phyloP scores from a whole-genome alignment of 306 rosid genomes.

The Quillaja saponaria region DNA sequence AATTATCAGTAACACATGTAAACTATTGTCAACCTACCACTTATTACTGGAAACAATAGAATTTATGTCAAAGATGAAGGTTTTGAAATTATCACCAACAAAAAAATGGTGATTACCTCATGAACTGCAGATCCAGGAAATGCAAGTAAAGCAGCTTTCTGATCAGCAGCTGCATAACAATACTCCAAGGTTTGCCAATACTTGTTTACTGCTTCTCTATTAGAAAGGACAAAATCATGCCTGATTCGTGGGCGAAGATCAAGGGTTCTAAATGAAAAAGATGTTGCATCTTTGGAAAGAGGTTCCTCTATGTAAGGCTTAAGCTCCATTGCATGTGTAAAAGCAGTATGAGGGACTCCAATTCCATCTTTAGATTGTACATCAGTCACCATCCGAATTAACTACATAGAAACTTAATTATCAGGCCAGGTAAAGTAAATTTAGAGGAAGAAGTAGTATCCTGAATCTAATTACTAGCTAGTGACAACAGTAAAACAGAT shows the following conservation, averaged over 20 bases:
- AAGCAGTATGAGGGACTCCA: constrained; percentile 35
- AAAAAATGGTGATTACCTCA: constrained; percentile 55
- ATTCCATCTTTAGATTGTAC: constrained; percentile 49
- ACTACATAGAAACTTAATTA: constrained; percentile 50
- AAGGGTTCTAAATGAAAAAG: constrained; percentile 53
- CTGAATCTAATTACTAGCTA: not conserved
- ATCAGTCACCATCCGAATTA: constrained; percentile 63
- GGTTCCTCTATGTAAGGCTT: constrained; percentile 94
- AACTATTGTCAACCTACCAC: constrained; percentile 12
- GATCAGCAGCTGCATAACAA: constrained; percentile 83
- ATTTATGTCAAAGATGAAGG: constrained; percentile 14
- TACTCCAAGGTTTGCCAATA: constrained; percentile 92
- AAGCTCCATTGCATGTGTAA: constrained; percentile 77
- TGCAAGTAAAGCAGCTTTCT: constrained; percentile 72
- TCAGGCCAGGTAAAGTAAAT: constrained; percentile 31
- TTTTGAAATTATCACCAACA: not conserved
- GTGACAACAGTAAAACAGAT: constrained; percentile 15
- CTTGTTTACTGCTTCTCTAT: constrained; percentile 75
- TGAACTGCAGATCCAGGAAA: constrained; percentile 90
- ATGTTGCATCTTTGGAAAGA: constrained; percentile 59
- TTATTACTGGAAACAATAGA: constrained; percentile 11
- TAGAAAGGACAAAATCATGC: constrained; percentile 83
- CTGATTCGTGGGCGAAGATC: constrained; percentile 95
- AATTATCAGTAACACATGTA: not conserved
- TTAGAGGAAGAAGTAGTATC: constrained; percentile 1